Base-by-base conservation (phyloP, 2,329 filamentous ascomycete species). In the Fusarium annulatum region DNA sequence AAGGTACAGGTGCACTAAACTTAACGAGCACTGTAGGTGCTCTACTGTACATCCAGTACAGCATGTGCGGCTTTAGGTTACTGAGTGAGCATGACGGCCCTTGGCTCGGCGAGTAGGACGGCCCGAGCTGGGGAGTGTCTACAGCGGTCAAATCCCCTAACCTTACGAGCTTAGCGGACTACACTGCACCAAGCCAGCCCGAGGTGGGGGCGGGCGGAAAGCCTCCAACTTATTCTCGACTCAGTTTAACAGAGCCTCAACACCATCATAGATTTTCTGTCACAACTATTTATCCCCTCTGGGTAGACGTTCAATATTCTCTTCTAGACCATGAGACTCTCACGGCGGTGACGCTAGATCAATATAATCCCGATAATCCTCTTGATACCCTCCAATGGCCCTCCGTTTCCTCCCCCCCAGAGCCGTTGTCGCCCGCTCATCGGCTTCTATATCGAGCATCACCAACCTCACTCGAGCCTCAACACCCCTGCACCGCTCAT, bases 401-500 rank as follows among this genome's bases (percentile, higher is more conserved):
- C 62, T 72, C 36, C 69, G 62, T 18, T 55, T 73, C 18, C 52
- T 75, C 58, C 61, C 69, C 14, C 39, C 59, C 1, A 49, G 72
- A 41, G 51, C 61, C 21, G 30, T 64, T 46, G 60, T 76, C 71
- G 38, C 68, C 56, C 57, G 69, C 59, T 57, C 69, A 62, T 39
- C 67, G 33, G 28, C 64, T 56, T 52, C 58, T 38, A 51, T 55
- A 60, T 69, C 59, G 28, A 71, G 62, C 67, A 60, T 76, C 55
- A 70, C 67, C 61, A 73, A 42, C 67, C 56, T 69, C 64, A 64
- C 69, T 69, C 72, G 28, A 61, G 62, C 69, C 71, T 73, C 73
- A 64, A 57, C 39, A 60, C 65, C 61, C 51, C 30, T 63, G 46
- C 75, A 85, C 81, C 85, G 86, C 77, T 71, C 78, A 66, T 86